phyloP scores from a whole-genome alignment of 345 rosid genomes.

The Zanthoxylum bungeanum region DNA sequence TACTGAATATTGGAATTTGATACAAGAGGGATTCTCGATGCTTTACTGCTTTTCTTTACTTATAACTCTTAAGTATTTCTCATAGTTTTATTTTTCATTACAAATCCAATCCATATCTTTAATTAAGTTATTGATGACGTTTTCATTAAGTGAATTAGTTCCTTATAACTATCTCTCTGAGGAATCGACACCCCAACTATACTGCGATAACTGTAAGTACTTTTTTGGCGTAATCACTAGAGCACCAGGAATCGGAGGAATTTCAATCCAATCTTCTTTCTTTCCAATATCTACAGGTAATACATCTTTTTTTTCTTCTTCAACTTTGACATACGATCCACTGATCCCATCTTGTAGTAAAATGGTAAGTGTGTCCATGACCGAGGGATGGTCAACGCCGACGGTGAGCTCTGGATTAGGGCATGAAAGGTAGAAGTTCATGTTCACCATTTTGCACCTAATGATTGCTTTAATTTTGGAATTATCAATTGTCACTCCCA shows the following conservation, averaged over 20 bases:
- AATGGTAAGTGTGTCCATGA: constrained; percentile 51
- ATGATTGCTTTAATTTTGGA: constrained; percentile 33
- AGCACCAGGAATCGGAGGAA: constrained; percentile 14
- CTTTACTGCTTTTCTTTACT: no score
- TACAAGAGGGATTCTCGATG: no score
- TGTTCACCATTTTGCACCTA: constrained; percentile 44
- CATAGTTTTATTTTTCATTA: no score
- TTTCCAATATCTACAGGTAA: not conserved
- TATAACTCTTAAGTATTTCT: no score
- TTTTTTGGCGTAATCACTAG: no score
- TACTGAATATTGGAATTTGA: no score
- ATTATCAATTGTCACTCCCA: constrained; percentile 38
- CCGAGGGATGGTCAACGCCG: constrained; percentile 64
- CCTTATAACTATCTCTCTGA: no score
- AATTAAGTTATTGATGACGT: no score
- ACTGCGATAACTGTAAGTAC: no score
- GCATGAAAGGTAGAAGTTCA: constrained; percentile 55
- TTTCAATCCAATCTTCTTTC: constrained; percentile 13
- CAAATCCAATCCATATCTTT: no score
- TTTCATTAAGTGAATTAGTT: no score
- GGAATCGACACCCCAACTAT: no score
- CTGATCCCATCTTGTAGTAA: constrained; percentile 62
- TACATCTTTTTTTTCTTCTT: constrained; percentile 24
- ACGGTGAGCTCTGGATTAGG: constrained; percentile 49
- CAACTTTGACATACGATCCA: constrained; percentile 53